Evolutionary conservation across 306 rosid species (phyloP).

Genomic region (Trifolium subterraneum): DNA sequence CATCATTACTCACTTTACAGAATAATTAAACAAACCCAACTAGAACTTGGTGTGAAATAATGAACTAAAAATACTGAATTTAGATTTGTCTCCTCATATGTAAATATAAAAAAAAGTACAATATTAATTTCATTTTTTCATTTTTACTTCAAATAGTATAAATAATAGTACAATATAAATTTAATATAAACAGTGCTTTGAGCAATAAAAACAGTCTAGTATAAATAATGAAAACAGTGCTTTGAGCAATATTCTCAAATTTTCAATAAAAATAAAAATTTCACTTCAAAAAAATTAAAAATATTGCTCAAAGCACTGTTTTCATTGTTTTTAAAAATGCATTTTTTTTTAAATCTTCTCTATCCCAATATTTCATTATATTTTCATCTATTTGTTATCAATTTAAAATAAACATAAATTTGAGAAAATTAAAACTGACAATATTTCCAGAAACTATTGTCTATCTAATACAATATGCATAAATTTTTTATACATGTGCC

Average conservation of each 20-base stretch:
- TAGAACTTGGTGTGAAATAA: slow-evolving; percentile 10
- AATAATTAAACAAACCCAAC: slow-evolving; percentile 25
- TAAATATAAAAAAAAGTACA: too few relatives aligned
- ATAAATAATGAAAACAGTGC: too few relatives aligned
- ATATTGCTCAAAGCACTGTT: neutral
- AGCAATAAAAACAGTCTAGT: too few relatives aligned
- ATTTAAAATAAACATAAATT: neutral
- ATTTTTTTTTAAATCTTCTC: neutral
- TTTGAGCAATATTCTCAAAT: too few relatives aligned
- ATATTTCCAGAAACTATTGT: neutral
- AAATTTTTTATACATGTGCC: neutral
- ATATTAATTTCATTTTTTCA: too few relatives aligned
- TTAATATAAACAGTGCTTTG: too few relatives aligned
- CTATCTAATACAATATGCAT: neutral
- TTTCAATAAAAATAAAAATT: too few relatives aligned
- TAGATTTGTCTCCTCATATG: neutral
- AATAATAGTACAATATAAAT: too few relatives aligned
- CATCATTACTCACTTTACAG: slow-evolving; percentile 42
- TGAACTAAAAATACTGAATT: neutral
- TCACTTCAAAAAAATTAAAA: too few relatives aligned
- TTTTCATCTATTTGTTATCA: neutral
- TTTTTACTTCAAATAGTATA: too few relatives aligned
- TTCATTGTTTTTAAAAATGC: neutral
- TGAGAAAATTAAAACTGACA: neutral
- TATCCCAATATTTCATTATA: neutral